Base-by-base conservation (phyloP, 768 basidiomycete genomes). In the Stropharia rugosoannulata region DNA sequence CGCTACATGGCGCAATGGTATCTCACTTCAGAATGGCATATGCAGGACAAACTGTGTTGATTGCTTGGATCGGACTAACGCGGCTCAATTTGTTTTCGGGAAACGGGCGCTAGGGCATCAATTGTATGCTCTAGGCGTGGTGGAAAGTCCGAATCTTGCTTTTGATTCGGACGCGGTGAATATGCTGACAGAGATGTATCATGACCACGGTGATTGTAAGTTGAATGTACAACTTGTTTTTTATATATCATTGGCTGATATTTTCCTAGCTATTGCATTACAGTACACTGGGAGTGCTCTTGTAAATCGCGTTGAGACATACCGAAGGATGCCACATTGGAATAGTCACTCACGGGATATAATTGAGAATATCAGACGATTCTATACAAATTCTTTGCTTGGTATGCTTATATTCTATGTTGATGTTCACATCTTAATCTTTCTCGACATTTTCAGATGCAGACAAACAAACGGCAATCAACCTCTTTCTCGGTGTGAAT, bases 171-270 rank as follows among this genome's bases (percentile, higher is more conserved):
- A 96, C 68, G 95, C 93, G 1, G 90, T 95, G 39, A 94, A 95
- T 68, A 95, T 98, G 84, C 66, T 99, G 62, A 98, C 95, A 3
- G 94, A 97, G 73, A 98, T 99, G 95, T 98, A 95, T 69, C 94
- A 96, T 67, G 94, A 97, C 68, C 95, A 97, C 62, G 94, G 94
- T 1, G 94, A 97, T 66, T 95, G 93, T 94, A 66, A 65, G 90
- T 71, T 52, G 38, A 60, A 27, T 9, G 12, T 43, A 25, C 4
- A 16, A 13, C 12, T 7, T 47, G 13, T 10, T 22, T 5, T 16
- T n/a, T n/a, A n/a, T n/a, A n/a, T n/a, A 16, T 13, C 18, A 5
- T 15, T 32, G 13, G n/a, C 13, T 5, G 3, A 9, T 4, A 10
- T 27, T 4, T 27, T 3, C 19, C 15, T 54, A 95, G 95, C 94